Evolutionary conservation across 2,329 filamentous ascomycete genomes (phyloP), one percentile per base, ranked within the genome.

Genomic region (Alternaria ventricosa): DNA sequence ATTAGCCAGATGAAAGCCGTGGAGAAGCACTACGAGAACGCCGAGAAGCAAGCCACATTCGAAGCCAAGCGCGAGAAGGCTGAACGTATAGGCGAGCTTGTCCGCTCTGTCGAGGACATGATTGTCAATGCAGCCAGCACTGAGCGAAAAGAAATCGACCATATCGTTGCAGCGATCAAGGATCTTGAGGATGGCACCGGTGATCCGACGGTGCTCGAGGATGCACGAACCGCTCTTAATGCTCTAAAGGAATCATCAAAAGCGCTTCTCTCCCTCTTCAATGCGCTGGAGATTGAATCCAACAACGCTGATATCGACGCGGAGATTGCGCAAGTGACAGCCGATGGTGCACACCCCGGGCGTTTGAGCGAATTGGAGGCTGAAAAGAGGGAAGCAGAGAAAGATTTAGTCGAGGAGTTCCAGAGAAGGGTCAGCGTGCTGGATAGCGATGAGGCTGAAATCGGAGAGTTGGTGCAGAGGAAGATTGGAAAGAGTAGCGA

Each of bases 261-360:
- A 76, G 79, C 66, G 72, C 79, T 66, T 69, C 85, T 72, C 70
- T 76, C 27, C 62, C 74, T 67, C 22, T 86, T 87, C 51, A 83
- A 83, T 46, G 73, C 78, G 15, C 81, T 84, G 4, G 86, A 87
- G 64, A 79, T 82, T 53, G 73, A 80, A 6, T 79, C 87, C 60
- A 87, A 87, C 62, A 79, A 84, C 23, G 82, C 84, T 1, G 84
- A 86, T 61, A 84, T 86, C 56, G 82, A 83, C 49, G 82, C 87
- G 20, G 84, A 85, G n/a, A 83, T 87, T 54, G 84, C 85, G 36
- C 82, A 85, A 68, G 86, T 85, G 3, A 81, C 78, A 55, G 81
- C 82, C 36, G 79, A 84, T 18, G 80, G 82, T 51, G 80, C 82
- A 0, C 80, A 82, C 20, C 61, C 77, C 5, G 82, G 75, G 13